A percentile compares a stretch with the other conserved stretches of the same genome.
phyloP scores from a whole-genome alignment of 1,284 basidiomycete genomes.

The Mycena citricolor region DNA sequence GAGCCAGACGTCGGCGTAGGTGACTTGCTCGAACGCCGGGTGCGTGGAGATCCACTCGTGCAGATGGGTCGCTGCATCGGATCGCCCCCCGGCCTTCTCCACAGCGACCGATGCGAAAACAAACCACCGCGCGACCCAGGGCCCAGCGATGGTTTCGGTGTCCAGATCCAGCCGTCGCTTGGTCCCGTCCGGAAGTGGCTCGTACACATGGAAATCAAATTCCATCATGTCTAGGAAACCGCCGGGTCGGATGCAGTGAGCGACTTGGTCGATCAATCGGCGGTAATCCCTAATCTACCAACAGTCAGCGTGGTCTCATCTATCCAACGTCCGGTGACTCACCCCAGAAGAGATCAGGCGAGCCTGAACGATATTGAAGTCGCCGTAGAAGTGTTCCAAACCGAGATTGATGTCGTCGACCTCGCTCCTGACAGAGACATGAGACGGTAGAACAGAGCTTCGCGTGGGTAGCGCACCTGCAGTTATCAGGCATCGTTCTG shows the following conservation, averaged over 20 bases:
- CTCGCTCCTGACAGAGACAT: slow-evolving; percentile 55
- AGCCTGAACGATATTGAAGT: slow-evolving; percentile 73
- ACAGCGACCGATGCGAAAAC: slow-evolving; percentile 51
- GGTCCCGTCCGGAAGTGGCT: slow-evolving; percentile 52
- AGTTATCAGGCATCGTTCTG: slow-evolving; percentile 66
- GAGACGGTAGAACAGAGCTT: slow-evolving; percentile 3
- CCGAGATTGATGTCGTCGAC: slow-evolving; percentile 82
- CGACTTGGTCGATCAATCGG: slow-evolving; percentile 64
- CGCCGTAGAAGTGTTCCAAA: slow-evolving; percentile 73
- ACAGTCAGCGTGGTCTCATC: too few relatives aligned
- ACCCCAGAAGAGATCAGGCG: slow-evolving; percentile 71
- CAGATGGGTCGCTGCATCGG: slow-evolving; percentile 58
- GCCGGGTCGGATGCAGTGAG: slow-evolving; percentile 63
- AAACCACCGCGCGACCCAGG: slow-evolving; percentile 65
- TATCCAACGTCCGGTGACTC: too few relatives aligned
- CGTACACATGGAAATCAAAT: slow-evolving; percentile 66
- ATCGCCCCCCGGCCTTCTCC: slow-evolving; percentile 54
- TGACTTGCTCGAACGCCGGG: slow-evolving; percentile 54
- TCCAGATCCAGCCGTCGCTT: slow-evolving; percentile 44
- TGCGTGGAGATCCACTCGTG: slow-evolving; percentile 52
- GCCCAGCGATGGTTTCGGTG: slow-evolving; percentile 41
- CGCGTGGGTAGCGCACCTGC: slow-evolving; percentile 47
- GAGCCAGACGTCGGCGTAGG: slow-evolving; percentile 56
- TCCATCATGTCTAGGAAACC: slow-evolving; percentile 68
- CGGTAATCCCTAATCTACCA: slow-evolving; percentile 67